A percentile compares a stretch with the other conserved stretches of the same genome.
These are phyloP conservation scores for Pneumocystis sp. DNA, from an alignment of 1,139 yeast genomes.

Conservation along the genomic window DNA sequence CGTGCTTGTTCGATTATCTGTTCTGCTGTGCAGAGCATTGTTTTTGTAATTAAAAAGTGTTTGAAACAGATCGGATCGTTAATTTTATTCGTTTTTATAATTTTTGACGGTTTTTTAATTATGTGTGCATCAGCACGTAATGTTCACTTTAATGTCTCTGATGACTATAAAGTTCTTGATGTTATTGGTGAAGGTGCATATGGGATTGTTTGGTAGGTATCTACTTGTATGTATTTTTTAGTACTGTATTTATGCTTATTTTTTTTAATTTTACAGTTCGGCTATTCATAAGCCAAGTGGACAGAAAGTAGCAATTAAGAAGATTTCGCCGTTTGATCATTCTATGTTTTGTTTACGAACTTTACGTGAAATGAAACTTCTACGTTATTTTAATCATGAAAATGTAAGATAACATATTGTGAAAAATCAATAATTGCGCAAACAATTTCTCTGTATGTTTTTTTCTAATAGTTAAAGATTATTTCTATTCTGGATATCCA, in stretches of 20 bases:
- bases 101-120: neutral
- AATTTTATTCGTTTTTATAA: no score
- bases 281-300: conserved; percentile 80
- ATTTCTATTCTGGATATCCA: conserved; percentile 83
- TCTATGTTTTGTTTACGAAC: conserved; percentile 86
- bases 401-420: conserved; percentile 27
- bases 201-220: conserved; percentile 60
- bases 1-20: no score
- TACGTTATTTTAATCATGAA: conserved; percentile 80
- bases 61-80: no score
- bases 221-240: no score
- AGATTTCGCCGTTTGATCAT: conserved; percentile 84
- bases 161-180: conserved; percentile 69
- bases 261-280: conserved; percentile 25
- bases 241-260: neutral
- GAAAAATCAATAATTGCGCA: neutral
- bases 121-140: conserved; percentile 25
- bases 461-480: conserved; percentile 26
- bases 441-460: neutral
- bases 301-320: conserved; percentile 86
- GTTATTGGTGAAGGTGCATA: conserved; percentile 97
- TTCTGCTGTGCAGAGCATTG: neutral
- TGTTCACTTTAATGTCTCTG: conserved; percentile 72
- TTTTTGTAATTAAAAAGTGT: neutral
- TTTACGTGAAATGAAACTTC: conserved; percentile 69